Base-by-base conservation (phyloP, 805 yeast species). In the Ogataea philodendri region DNA sequence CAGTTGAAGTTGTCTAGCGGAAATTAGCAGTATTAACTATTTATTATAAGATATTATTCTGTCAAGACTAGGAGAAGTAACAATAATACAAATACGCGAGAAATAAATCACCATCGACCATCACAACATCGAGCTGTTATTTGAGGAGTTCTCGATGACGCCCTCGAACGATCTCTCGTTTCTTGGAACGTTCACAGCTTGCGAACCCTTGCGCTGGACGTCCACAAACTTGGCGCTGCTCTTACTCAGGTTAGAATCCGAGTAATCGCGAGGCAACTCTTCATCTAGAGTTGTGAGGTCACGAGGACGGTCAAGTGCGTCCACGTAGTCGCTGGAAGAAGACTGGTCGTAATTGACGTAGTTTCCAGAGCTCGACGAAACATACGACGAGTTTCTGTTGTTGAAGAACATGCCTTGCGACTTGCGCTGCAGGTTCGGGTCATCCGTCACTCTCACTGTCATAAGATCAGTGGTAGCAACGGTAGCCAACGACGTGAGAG, bases 381-480 rank as follows among this genome's bases (percentile, higher is more conserved):
- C 19, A 15, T 39, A 40, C n/a, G 45, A 42, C 13, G 46, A 40
- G 28, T 36, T 37, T 17, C n/a, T n/a, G n/a, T 48, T 69, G 69
- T 5, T 60, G 8, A 54, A 41, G 42, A 54, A 46, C 34, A 52
- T 41, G 37, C 56, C 27, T 42, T 61, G 66, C 22, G 64, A 55
- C 34, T 51, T 51, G 42, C 70, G 67, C 23, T 63, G 62, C 17
- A 70, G 53, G 23, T 59, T 58, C 19, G 63, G 64, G 42, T 80
- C 84, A 23, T 81, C 84, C 3, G 84, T 87, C 26, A 87, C 67
- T 51, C 87, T 73, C 23, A 88, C 86, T 4, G 85, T 82, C 53
- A 87, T 71, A 30, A 88, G 70, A 55, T 86, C 90, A 32, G 81
- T 85, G 1, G 96, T 86, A 20, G 89, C 79, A 21, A 89, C 89